Evolutionary conservation across 1,139 yeast genomes (phyloP).

Genomic region (Kurtzmaniella quercitrusa): DNA sequence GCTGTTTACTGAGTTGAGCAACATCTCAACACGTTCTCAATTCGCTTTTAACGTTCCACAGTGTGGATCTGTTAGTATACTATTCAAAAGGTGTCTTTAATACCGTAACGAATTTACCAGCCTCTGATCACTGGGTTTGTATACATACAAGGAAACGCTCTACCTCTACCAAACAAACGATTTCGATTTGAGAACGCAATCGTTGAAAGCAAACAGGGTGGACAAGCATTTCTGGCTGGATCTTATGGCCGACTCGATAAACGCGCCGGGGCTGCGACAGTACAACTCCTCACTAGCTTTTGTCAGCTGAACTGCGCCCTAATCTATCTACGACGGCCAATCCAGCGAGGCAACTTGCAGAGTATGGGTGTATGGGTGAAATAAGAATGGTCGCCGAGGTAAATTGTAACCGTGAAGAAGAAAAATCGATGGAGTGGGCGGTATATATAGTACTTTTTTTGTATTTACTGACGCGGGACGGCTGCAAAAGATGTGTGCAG

Average conservation of each 20-base stretch:
- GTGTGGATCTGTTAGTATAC: no score
- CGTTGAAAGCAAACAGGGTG: constrained; percentile 1
- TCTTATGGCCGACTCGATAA: neutral
- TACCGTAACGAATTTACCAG: no score
- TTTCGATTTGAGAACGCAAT: constrained; percentile 2
- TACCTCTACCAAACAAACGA: constrained; percentile 1
- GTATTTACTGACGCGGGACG: neutral
- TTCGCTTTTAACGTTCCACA: no score
- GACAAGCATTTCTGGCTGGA: neutral
- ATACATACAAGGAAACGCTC: constrained; percentile 3
- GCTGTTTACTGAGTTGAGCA: no score
- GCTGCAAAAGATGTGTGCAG: neutral
- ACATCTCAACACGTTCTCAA: no score
- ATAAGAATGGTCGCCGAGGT: neutral
- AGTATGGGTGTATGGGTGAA: constrained; percentile 6
- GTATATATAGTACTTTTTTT: no score
- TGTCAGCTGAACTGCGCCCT: constrained; percentile 4
- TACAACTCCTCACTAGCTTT: constrained; percentile 1
- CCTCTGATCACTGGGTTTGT: neutral
- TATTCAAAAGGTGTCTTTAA: no score
- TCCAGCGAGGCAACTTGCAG: neutral
- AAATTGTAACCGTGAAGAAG: constrained; percentile 2
- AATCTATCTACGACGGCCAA: constrained; percentile 1
- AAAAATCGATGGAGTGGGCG: neutral
- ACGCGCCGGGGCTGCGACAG: constrained; percentile 7